Conservation (phyloP, 1,284 basidiomycete genomes). For the Mycena sp. region DNA sequence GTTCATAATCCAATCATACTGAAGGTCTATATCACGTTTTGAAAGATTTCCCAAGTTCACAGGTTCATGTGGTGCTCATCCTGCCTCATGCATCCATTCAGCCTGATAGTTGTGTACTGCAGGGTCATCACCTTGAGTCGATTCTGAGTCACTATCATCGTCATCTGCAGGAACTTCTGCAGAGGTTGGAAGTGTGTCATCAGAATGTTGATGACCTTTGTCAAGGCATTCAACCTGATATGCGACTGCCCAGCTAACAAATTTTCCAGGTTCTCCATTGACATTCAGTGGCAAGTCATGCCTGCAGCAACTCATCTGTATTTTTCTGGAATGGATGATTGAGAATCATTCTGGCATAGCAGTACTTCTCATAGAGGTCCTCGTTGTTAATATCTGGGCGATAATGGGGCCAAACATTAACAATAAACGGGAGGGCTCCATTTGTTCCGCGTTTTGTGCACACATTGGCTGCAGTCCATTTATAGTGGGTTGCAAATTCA, state of each 20-base stretch:
- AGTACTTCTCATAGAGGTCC: slow-evolving; percentile 27
- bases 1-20: slow-evolving; percentile 24
- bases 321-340: slow-evolving; percentile 16
- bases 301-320: neutral
- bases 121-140: slow-evolving; percentile 4
- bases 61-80: slow-evolving; percentile 16
- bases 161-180: neutral
- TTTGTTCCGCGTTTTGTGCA: neutral
- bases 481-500: slow-evolving; percentile 24
- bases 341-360: slow-evolving; percentile 24
- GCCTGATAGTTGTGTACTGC: slow-evolving; percentile 10
- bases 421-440: slow-evolving; percentile 6
- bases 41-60: slow-evolving; percentile 9
- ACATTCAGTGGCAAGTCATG: neutral
- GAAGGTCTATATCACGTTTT: slow-evolving; percentile 20
- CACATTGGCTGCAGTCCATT: slow-evolving; percentile 11
- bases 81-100: slow-evolving; percentile 31
- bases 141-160: slow-evolving; percentile 22
- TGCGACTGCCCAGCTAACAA: slow-evolving; percentile 4
- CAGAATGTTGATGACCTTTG: neutral
- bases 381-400: slow-evolving; percentile 10
- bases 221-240: slow-evolving; percentile 11
- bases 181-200: slow-evolving; percentile 17
- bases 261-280: neutral
- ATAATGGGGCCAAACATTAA: slow-evolving; percentile 14